Evolutionary conservation across 108 stramenopile species (phyloP).

Genomic region (Aurantiochytrium sp.): DNA sequence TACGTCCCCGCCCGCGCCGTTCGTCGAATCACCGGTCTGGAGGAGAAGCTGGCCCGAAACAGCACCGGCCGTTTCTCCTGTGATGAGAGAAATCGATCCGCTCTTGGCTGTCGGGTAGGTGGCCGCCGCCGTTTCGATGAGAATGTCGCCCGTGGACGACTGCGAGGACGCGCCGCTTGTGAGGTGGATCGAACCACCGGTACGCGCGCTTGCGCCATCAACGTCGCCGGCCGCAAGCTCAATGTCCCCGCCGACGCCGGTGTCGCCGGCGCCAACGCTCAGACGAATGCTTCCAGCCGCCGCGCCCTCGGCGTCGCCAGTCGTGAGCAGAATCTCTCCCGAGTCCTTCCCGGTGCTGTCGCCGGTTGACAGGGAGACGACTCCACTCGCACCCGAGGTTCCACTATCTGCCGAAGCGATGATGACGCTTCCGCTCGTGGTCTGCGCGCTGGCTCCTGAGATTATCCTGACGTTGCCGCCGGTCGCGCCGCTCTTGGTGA

Average conservation of each 20-base stretch:
- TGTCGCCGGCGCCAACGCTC: not conserved
- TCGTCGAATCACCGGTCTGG: conserved; percentile 31
- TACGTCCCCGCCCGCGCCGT: conserved; percentile 35
- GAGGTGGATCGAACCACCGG: not conserved
- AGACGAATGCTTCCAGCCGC: not conserved
- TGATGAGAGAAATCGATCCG: not conserved
- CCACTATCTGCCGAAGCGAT: not conserved
- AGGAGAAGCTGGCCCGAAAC: conserved; percentile 1
- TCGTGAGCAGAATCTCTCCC: not conserved
- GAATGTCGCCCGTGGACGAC: not conserved
- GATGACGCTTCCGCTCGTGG: not conserved
- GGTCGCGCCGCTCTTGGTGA: not conserved
- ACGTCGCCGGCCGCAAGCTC: not conserved
- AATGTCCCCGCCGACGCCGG: not conserved
- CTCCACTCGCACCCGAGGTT: not conserved
- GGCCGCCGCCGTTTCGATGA: not conserved
- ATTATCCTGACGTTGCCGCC: not conserved
- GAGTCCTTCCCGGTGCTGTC: not conserved
- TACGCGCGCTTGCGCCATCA: not conserved
- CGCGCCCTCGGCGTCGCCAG: not conserved
- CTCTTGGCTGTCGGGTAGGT: not conserved
- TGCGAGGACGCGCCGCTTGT: not conserved
- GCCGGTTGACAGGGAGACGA: not conserved
- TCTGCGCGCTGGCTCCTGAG: not conserved
- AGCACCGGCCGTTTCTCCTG: not conserved